Evolutionary conservation across 495 filamentous ascomycete species (phyloP), one percentile per base, ranked within the genome.

Genomic region (Durotheca rogersii): DNA sequence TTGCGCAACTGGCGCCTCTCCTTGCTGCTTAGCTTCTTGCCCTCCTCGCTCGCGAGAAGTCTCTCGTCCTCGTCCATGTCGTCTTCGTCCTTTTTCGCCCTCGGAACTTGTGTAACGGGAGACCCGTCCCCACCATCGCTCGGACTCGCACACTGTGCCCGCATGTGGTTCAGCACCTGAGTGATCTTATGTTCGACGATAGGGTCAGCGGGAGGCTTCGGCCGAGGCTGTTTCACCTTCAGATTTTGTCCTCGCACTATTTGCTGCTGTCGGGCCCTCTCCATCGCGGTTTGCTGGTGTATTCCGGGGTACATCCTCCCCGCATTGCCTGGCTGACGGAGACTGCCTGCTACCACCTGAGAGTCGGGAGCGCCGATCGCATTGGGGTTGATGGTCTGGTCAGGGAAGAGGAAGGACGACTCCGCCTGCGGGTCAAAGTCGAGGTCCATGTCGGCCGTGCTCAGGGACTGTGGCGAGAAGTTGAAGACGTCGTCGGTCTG

Each of bases 21-120:
- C 68, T 96, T 95, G 75, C 87, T 90, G 68, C 80, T 90, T 30
- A 99, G 78, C 71, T 95, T 95, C 82, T 99, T 99, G 34, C 92
- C 93, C 69, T 95, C 92, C 60, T 97, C 93, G 54, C 90, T 95
- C 4, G 88, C 89, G 11, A 99, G 78, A 2, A 97, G 74, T 50
- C 88, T 76, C 77, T 97, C 93, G 60, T 99, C 93, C 66, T 95
- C 90, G 68, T 99, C 93, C 92, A 98, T 96, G 20, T 97, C 92
- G 43, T 93, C 89, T 63, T 95, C 89, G 31, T 95, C 88, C 77
- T 97, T 98, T 64, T 74, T 76, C 9, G 70, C 64, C 31, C 80
- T 72, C 29, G 76, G 68, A 27, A 82, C 63, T 61, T 87, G 82
- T 27, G 80, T 69, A 37, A 82, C 73, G 21, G 81, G 74, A 6